These are phyloP conservation scores for Chalciporus sphaerocephalus DNA, from an alignment of 768 basidiomycete species.

Conservation along the genomic window DNA sequence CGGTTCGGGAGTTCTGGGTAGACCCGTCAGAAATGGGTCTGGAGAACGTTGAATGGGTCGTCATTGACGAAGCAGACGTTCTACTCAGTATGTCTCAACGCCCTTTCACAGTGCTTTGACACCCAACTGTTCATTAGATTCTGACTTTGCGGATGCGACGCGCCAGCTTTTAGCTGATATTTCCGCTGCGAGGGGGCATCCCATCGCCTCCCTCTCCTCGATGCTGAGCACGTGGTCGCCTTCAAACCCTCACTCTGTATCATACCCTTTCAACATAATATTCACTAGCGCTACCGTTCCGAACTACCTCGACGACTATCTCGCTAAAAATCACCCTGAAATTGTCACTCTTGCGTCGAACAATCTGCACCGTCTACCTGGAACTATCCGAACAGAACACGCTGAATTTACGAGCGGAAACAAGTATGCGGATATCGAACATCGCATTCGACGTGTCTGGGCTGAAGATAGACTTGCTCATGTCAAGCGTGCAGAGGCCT, in stretches of 20 bases:
- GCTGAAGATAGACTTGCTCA: constrained; percentile 50
- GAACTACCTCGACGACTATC: constrained; percentile 60
- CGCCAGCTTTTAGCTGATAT: constrained; percentile 67
- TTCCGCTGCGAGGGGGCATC: constrained; percentile 49
- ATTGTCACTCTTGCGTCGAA: constrained; percentile 78
- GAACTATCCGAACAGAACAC: constrained; percentile 65
- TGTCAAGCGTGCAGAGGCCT: constrained; percentile 22
- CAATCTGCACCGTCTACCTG: constrained; percentile 72
- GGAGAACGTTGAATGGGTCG: constrained; percentile 78
- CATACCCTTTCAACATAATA: constrained; percentile 77
- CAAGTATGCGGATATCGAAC: constrained; percentile 74
- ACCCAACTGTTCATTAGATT: constrained; percentile 43
- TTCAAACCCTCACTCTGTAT: constrained; percentile 15
- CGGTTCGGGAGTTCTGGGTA: constrained; percentile 35
- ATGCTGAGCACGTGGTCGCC: constrained; percentile 4
- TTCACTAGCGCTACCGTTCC: constrained; percentile 89
- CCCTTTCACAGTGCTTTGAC: not conserved
- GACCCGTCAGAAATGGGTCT: constrained; percentile 58
- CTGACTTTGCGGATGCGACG: constrained; percentile 78
- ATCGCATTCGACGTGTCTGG: constrained; percentile 71
- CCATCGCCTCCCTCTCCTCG: constrained; percentile 19
- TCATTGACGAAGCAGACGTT: constrained; percentile 90
- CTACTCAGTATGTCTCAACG: constrained; percentile 59
- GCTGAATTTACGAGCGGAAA: constrained; percentile 76
- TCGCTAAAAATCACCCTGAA: constrained; percentile 56